A percentile compares a stretch with the other conserved stretches of the same genome.
These are phyloP conservation scores for Candida pseudocylindracea DNA, from an alignment of 1,139 yeast genomes.

Conservation along the genomic window DNA sequence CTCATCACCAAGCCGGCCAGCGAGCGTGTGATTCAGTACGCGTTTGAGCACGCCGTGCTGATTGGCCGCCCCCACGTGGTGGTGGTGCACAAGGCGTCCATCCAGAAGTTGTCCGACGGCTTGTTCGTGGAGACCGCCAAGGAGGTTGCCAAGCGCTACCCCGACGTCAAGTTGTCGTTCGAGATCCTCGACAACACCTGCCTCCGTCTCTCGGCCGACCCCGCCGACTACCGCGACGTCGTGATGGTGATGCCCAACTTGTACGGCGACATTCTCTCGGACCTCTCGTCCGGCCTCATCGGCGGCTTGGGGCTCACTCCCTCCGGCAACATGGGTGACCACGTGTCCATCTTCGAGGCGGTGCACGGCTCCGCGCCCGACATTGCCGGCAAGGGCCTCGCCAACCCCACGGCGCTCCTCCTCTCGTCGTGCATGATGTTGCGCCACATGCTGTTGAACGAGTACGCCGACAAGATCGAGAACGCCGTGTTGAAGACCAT, in stretches of 20 bases:
- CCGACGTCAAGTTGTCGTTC: slow-evolving; percentile 60
- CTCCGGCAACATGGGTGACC: slow-evolving; percentile 97
- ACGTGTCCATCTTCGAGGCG: slow-evolving; percentile 94
- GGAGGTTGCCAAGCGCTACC: slow-evolving; percentile 79
- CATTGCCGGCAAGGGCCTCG: slow-evolving; percentile 93
- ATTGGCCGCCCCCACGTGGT: slow-evolving; percentile 75
- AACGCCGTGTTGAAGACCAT: slow-evolving; percentile 77
- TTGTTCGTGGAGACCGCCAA: slow-evolving; percentile 82
- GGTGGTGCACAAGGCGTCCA: slow-evolving; percentile 96
- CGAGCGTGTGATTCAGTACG: slow-evolving; percentile 89
- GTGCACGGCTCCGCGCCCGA: slow-evolving; percentile 99
- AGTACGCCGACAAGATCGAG: slow-evolving; percentile 68
- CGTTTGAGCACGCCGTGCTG: slow-evolving; percentile 86
- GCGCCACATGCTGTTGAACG: slow-evolving; percentile 85
- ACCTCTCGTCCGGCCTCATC: slow-evolving; percentile 87
- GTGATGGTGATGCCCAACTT: slow-evolving; percentile 99
- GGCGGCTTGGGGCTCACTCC: slow-evolving; percentile 99
- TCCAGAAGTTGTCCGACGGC: slow-evolving; percentile 97
- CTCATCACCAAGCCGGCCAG: slow-evolving; percentile 92
- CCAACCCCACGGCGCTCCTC: slow-evolving; percentile 95
- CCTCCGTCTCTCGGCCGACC: slow-evolving; percentile 74
- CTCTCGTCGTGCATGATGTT: slow-evolving; percentile 97
- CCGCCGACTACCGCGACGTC: slow-evolving; percentile 50
- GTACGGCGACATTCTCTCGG: slow-evolving; percentile 97
- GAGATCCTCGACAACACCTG: slow-evolving; percentile 95